Base-by-base conservation (phyloP, 2,329 filamentous ascomycete species). In the Xylogone sp. region DNA sequence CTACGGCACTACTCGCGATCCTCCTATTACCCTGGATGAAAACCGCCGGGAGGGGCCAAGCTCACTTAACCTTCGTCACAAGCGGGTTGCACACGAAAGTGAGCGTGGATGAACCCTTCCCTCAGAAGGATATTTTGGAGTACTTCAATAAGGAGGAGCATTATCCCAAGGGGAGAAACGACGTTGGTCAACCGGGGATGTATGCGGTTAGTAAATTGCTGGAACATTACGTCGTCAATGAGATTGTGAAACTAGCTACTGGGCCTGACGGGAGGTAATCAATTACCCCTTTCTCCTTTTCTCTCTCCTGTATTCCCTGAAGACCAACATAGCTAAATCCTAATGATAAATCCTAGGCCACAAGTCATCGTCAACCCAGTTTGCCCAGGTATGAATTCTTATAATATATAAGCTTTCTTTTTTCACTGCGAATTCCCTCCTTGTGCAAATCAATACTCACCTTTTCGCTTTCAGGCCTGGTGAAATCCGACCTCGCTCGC, bases 1-100 rank as follows among this genome's bases (percentile, higher is more conserved):
- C 79, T 2, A 84, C 79, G 1, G 70, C 74, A 6, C 68, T 83
- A 1, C 66, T 86, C 6, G 77, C 71, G 0, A 55, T 83, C 2
- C 62, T 82, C 2, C 68, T 86, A 10, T 64, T 79, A 4, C 76
- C 75, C 0, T 73, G 74, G 53, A 62, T 79, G 13, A 66, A 68
- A 45, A 63, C 58, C 6, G 69, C 68, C 43, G 67, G 69, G 18
- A 55, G 53, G 20, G 57, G 62, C 8, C 58, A 53, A 24, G 54
- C 55, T 9, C 59, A 64, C 55, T 44, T 63, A 29, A 54, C 45
- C 3, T 53, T 64, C 46, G 61, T 64, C 21, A 57, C 53, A 7
- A 62, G 59, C 51, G 59, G 61, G 12, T 42, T 42, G 13, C 29
- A 22, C 12, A 39, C 34, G n/a, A 39, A 13, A 16, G n/a, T 39